phyloP scores from a whole-genome alignment of 495 filamentous ascomycete genomes.

The Xanthoparmelia taractica region DNA sequence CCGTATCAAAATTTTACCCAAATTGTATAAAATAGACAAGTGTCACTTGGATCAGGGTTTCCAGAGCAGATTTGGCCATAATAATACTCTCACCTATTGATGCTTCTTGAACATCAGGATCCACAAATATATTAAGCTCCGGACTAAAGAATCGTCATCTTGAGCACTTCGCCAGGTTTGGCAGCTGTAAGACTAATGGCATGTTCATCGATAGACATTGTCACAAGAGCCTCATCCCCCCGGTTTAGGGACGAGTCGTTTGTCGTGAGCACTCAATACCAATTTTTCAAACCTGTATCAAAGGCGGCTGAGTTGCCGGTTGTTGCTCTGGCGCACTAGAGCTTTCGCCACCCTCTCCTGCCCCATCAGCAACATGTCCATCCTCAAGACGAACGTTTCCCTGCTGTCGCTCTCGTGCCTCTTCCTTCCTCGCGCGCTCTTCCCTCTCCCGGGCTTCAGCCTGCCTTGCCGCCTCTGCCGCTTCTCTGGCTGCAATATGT shows the following conservation, averaged over 20 bases:
- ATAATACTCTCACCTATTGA: background rate
- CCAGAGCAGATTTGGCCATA: background rate
- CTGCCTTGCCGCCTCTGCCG: conserved; percentile 49
- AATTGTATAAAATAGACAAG: background rate
- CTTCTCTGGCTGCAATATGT: conserved; percentile 64
- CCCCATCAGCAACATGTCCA: background rate
- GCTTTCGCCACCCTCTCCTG: conserved; percentile 12
- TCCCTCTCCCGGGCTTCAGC: conserved; percentile 41
- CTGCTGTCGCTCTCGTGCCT: conserved; percentile 23
- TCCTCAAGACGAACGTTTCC: background rate
- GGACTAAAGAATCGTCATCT: background rate
- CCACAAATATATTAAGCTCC: background rate
- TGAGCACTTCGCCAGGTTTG: background rate
- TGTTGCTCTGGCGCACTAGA: conserved; percentile 9
- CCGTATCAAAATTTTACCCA: background rate
- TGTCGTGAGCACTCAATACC: background rate
- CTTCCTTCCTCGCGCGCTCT: conserved; percentile 37
- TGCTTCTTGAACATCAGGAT: background rate
- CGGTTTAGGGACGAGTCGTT: background rate
- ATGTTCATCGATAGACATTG: background rate
- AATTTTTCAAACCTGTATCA: conserved; percentile 16
- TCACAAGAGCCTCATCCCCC: background rate
- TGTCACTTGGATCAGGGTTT: background rate
- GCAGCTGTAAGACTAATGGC: background rate
- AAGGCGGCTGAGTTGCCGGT: conserved; percentile 10